Evolutionary conservation across 441 rosid species (phyloP).

Genomic region (Cnidoscolus chayamansa): DNA sequence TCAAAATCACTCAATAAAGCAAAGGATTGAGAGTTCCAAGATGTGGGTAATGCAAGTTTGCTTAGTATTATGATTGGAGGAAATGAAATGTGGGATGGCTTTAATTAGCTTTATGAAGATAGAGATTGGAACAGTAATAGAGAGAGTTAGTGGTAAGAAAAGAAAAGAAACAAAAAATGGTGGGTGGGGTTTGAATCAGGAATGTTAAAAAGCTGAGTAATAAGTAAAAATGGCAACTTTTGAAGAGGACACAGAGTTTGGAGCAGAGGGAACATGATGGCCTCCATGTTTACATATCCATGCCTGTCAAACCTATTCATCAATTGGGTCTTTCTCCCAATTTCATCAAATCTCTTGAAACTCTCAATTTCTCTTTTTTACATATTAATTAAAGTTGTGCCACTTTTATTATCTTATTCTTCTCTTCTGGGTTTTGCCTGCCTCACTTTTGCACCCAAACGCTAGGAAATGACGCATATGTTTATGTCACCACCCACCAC

Average conservation of each 20-base stretch:
- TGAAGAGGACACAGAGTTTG: constrained; percentile 45
- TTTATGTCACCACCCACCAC: constrained; percentile 44
- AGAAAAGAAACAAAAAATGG: not conserved
- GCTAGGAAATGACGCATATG: constrained; percentile 46
- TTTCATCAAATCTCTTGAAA: constrained; percentile 43
- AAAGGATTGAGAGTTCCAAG: constrained; percentile 42
- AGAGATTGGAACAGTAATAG: not conserved
- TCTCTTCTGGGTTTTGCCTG: not conserved
- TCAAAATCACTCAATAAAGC: constrained; percentile 22
- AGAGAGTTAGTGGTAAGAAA: not conserved
- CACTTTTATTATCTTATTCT: not conserved
- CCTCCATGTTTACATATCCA: constrained; percentile 56
- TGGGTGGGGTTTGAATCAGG: constrained; percentile 10
- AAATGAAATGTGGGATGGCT: constrained; percentile 11
- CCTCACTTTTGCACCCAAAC: constrained; percentile 22
- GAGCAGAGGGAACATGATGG: constrained; percentile 73
- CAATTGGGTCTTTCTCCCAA: constrained; percentile 23
- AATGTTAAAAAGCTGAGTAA: constrained; percentile 17
- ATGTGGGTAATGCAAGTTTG: constrained; percentile 30
- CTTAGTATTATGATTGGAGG: constrained; percentile 16
- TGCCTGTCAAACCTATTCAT: constrained; percentile 35
- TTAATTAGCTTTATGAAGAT: not conserved
- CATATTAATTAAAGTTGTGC: too few species aligned
- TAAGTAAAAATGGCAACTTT: constrained; percentile 32
- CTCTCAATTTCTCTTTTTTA: too few species aligned